Conservation (phyloP, 345 rosid genomes). For the Moricandia arvensis region DNA sequence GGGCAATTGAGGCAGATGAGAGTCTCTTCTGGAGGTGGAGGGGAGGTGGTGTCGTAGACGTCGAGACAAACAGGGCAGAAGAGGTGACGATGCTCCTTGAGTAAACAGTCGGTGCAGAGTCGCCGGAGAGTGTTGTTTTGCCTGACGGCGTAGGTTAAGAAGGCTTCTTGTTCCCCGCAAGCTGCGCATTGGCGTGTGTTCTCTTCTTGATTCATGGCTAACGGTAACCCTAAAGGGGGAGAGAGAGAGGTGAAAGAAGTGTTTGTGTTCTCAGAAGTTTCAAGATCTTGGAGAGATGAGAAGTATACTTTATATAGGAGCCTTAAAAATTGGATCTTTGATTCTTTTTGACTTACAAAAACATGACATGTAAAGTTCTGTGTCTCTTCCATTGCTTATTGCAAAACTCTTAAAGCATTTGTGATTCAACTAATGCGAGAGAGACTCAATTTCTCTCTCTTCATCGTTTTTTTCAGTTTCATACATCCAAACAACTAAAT, state of each 20-base stretch:
- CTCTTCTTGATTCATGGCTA: constrained; percentile 37
- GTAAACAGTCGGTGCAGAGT: constrained; percentile 55
- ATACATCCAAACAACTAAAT: constrained; percentile 30
- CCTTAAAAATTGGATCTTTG: constrained; percentile 17
- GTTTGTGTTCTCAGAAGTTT: constrained; percentile 3
- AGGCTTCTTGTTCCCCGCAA: constrained; percentile 38
- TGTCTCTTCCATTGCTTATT: constrained; percentile 35
- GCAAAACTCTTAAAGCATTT: constrained; percentile 19
- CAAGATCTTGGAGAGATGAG: constrained; percentile 17
- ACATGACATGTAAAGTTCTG: neutral
- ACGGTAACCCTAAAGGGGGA: constrained; percentile 2
- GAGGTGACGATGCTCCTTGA: constrained; percentile 42
- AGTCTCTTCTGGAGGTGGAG: constrained; percentile 28
- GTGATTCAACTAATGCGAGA: constrained; percentile 20
- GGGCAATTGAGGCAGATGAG: constrained; percentile 50
- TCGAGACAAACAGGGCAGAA: constrained; percentile 56
- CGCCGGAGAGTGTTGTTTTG: constrained; percentile 31
- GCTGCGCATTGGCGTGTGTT: constrained; percentile 31
- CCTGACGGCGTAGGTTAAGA: constrained; percentile 42
- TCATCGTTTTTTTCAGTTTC: constrained; percentile 21
- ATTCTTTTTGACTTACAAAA: constrained; percentile 3
- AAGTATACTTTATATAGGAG: neutral
- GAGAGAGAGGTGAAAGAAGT: neutral
- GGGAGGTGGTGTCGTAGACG: constrained; percentile 25
- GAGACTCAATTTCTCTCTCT: constrained; percentile 24